Conservation (phyloP, 2,329 filamentous ascomycete genomes). For the Fusarium mangiferae region DNA sequence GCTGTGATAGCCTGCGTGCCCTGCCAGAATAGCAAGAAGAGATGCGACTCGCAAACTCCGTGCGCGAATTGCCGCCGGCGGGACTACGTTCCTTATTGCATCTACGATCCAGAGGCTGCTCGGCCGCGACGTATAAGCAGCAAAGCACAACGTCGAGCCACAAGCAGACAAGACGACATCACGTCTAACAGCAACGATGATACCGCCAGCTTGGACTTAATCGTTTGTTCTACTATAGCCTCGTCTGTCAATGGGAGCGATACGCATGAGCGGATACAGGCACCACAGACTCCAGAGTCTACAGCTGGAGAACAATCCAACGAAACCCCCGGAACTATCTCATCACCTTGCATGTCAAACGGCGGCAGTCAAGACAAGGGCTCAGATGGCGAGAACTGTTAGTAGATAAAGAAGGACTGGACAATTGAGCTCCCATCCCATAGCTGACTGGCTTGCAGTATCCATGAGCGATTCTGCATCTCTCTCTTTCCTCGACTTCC, state of each 20-base stretch:
- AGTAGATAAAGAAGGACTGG: no score
- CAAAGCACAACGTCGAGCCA: neutral
- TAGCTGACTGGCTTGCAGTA: neutral
- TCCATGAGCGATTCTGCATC: neutral
- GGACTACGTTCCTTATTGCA: neutral
- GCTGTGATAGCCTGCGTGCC: neutral
- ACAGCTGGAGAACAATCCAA: neutral
- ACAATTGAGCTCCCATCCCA: no score
- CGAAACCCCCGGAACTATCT: neutral
- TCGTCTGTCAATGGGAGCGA: fast-evolving
- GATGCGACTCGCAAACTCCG: neutral
- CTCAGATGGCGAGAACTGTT: neutral
- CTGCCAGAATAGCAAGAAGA: neutral
- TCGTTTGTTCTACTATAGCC: neutral
- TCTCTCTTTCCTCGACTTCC: neutral
- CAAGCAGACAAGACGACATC: no score
- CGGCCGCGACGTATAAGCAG: neutral
- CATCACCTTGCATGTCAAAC: neutral
- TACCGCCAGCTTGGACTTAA: neutral
- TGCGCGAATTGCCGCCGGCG: neutral
- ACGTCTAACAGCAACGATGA: neutral
- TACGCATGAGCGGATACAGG: neutral
- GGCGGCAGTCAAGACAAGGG: neutral
- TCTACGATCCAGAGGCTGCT: neutral
- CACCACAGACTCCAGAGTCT: neutral